A percentile compares a stretch with the other conserved stretches of the same genome.
phyloP scores from a whole-genome alignment of 768 basidiomycete species.

The Termitomyces sp. region DNA sequence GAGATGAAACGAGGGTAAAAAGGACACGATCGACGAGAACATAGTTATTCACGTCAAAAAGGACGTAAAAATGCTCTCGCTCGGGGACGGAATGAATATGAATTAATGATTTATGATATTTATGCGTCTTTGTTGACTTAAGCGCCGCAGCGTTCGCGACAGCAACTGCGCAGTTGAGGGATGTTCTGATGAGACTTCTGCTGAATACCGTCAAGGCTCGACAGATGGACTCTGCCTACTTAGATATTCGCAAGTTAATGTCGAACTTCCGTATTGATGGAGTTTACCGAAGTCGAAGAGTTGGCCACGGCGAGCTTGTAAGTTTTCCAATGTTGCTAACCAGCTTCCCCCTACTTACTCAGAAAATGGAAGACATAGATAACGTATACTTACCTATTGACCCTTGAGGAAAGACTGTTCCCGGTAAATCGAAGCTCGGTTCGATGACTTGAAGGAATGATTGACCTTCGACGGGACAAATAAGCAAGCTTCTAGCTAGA shows the following conservation, averaged over 20 bases:
- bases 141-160: neutral
- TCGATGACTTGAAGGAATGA: neutral
- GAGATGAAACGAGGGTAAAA: slow-evolving; percentile 18
- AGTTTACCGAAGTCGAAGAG: neutral
- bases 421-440: neutral
- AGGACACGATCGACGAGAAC: slow-evolving; percentile 19
- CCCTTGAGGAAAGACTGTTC: neutral
- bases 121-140: slow-evolving; percentile 3
- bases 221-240: neutral
- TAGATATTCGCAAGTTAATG: neutral
- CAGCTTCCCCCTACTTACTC: neutral
- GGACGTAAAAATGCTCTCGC: neutral
- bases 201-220: neutral
- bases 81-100: neutral
- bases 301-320: neutral
- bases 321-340: neutral
- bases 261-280: neutral
- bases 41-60: slow-evolving; percentile 4
- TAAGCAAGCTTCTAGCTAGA: neutral
- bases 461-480: neutral
- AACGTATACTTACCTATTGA: neutral
- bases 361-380: neutral
- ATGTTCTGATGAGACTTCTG: neutral
- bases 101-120: slow-evolving; percentile 3
- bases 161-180: neutral